Base-by-base conservation (phyloP, 2,329 filamentous ascomycete species). In the Fusarium dlaminii region DNA sequence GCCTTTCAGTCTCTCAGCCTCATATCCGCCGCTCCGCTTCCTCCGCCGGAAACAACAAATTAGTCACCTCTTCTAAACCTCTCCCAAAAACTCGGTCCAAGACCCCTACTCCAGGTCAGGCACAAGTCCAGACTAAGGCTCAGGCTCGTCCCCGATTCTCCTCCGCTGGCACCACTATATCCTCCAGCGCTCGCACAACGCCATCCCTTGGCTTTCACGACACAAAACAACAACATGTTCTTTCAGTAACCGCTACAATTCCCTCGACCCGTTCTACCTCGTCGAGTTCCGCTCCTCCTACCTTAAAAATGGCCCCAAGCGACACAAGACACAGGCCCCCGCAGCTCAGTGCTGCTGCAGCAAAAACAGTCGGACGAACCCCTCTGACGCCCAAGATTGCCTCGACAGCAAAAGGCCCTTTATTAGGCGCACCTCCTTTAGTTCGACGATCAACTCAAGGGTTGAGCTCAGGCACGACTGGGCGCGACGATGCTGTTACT, bases 251-350 rank as follows among this genome's bases (percentile, higher is more conserved):
- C 59, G 71, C 77, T 60, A 79, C 79, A 71, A 76, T 75, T 57
- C 79, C 78, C 61, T 76, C 76, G 66, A 72, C 77, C 51, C 75
- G 77, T 45, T 77, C 76, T 61, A 70, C 72, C 61, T 69, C 75
- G 55, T 78, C 76, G 75, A 77, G 75, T 73, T 74, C 72, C 63
- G 69, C 72, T 49, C 66, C 73, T 52, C 63, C 66, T 30, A 40
- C 46, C 52, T 34, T 70, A 61, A 82, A 78, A 55, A 82, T 83
- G 81, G 81, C 85, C 80, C 85, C 89, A 80, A 86, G 89, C 72
- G 84, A 83, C 82, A 87, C 87, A 75, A 87, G 87, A 80, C 89
- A 91, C 45, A 87, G 92, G 79, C 91, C 91, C 84, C 93, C 94
- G 60, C 88, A 90, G 67, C 89, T 95, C 78, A 89, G 87, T 81